A percentile compares a stretch with the other conserved stretches of the same genome.
These are phyloP conservation scores for Barnettozyma salicaria DNA, from an alignment of 805 yeast genomes.

Conservation along the genomic window DNA sequence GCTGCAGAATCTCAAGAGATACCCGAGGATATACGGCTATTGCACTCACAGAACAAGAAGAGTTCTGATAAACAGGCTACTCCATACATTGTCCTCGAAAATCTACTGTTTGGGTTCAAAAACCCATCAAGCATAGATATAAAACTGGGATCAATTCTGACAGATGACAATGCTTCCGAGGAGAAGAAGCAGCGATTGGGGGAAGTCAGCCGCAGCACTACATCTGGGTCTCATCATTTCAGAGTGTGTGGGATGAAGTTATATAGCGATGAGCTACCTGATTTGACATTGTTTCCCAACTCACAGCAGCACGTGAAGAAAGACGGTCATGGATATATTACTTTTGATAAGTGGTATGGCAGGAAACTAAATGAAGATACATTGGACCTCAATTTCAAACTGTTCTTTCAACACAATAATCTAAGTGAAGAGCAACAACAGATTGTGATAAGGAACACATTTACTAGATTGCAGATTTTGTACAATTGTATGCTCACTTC, in stretches of 20 bases:
- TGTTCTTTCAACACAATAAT: constrained; percentile 38
- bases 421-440: constrained; percentile 30
- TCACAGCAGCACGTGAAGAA: constrained; percentile 14
- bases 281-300: constrained; percentile 12
- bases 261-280: constrained; percentile 22
- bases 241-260: constrained; percentile 88
- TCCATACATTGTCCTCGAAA: constrained; percentile 60
- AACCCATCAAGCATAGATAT: constrained; percentile 77
- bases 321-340: constrained; percentile 37
- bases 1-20: constrained; percentile 20
- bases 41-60: constrained; percentile 1
- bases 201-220: constrained; percentile 62
- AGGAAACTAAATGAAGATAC: constrained; percentile 43
- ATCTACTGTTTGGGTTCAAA: constrained; percentile 52
- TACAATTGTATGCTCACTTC: constrained; percentile 56
- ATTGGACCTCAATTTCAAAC: constrained; percentile 39
- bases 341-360: constrained; percentile 67
- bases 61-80: constrained; percentile 15
- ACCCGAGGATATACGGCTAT: constrained; percentile 19
- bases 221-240: constrained; percentile 71
- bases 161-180: constrained; percentile 51
- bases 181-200: constrained; percentile 61
- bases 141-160: constrained; percentile 67
- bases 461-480: constrained; percentile 57
- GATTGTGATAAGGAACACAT: constrained; percentile 40